Percentiles rank a stretch among this genome's conserved stretches.
phyloP scores from a whole-genome alignment of 2,329 filamentous ascomycete genomes.

The Cryphonectria japonica region DNA sequence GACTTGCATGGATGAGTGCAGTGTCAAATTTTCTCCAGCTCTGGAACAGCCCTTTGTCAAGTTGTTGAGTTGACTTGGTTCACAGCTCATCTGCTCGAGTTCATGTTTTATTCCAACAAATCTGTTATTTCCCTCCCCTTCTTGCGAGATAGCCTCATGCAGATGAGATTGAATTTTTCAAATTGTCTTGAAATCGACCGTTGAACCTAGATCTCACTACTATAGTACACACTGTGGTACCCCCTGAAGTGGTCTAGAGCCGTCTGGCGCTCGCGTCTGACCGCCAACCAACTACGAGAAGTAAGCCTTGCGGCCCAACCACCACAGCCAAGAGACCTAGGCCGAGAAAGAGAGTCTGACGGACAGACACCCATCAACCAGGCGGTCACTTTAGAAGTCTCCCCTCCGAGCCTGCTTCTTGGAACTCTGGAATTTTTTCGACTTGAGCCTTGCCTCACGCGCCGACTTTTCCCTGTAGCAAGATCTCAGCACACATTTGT shows the following conservation, averaged over 20 bases:
- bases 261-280: constrained; percentile 14
- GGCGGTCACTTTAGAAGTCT: constrained; percentile 1
- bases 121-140: not conserved
- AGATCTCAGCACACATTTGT: constrained; percentile 22
- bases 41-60: not conserved
- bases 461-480: constrained; percentile 51
- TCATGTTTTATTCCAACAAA: not conserved
- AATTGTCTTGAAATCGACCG: not conserved
- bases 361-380: not conserved
- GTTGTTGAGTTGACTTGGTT: not conserved
- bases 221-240: not conserved
- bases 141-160: not conserved
- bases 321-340: not conserved
- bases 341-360: not conserved
- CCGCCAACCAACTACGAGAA: not conserved
- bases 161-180: not conserved
- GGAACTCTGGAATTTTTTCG: constrained; percentile 53
- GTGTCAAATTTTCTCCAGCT: not conserved
- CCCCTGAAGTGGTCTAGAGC: constrained; percentile 22
- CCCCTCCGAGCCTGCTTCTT: constrained; percentile 46
- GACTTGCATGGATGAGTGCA: not conserved
- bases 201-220: not conserved
- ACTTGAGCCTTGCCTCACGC: constrained; percentile 48
- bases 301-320: not conserved
- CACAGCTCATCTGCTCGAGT: not conserved